Percentiles rank a stretch among this genome's conserved stretches.
Evolutionary conservation across 352 stramenopile genomes (phyloP).

Genomic region (Phytophthora fragariae): DNA sequence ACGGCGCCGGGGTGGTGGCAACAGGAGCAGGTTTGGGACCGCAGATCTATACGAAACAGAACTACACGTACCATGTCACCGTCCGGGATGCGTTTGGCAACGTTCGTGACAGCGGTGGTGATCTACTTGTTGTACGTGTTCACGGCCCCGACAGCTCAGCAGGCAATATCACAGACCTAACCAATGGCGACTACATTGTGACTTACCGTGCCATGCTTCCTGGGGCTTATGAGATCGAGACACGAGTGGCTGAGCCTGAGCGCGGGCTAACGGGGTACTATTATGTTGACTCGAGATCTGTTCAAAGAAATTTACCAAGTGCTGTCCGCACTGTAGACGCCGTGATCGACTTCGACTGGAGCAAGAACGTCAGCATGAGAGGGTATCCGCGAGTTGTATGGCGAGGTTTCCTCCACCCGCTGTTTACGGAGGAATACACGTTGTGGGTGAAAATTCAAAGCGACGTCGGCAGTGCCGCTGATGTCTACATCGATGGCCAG

Average conservation of each 20-base stretch:
- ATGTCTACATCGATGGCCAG: slow-evolving; percentile 46
- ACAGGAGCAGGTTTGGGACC: slow-evolving; percentile 36
- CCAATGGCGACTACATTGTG: slow-evolving; percentile 54
- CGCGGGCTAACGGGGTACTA: slow-evolving; percentile 49
- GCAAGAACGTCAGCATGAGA: slow-evolving; percentile 44
- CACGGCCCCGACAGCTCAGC: slow-evolving; percentile 41
- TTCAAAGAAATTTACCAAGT: slow-evolving; percentile 28
- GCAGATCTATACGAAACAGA: slow-evolving; percentile 33
- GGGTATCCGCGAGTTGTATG: slow-evolving; percentile 55
- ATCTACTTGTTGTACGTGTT: slow-evolving; percentile 48
- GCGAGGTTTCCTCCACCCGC: slow-evolving; percentile 51
- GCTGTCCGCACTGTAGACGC: slow-evolving; percentile 41
- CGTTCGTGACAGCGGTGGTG: slow-evolving; percentile 41
- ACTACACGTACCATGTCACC: slow-evolving; percentile 44
- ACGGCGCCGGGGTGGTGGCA: slow-evolving; percentile 7
- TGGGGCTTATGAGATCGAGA: slow-evolving; percentile 61
- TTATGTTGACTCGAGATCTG: slow-evolving; percentile 34
- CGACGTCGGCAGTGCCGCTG: slow-evolving; percentile 19
- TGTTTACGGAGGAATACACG: slow-evolving; percentile 54
- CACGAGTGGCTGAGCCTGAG: slow-evolving; percentile 36
- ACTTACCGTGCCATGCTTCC: slow-evolving; percentile 40
- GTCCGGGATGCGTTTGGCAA: slow-evolving; percentile 60
- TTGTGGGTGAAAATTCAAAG: slow-evolving; percentile 39
- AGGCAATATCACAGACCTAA: slow-evolving; percentile 41
- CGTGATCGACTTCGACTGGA: slow-evolving; percentile 54